Evolutionary conservation across 225 moss, liverwort and hornwort genomes (phyloP).

Genomic region (Bryoerythrophyllum caledonicum): DNA sequence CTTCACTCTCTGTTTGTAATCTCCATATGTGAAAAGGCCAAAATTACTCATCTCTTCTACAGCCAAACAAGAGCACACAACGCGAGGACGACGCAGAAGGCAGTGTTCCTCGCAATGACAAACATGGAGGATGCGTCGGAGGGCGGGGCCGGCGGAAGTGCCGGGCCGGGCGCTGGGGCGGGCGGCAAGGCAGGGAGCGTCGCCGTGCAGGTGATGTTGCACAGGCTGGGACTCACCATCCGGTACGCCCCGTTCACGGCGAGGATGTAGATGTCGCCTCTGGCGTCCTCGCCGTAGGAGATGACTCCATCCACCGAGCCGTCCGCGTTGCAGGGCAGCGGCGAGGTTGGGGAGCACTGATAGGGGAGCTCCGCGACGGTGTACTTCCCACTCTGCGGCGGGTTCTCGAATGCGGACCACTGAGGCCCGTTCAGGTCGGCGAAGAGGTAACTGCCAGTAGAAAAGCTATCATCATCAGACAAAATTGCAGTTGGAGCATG

Average conservation of each 20-base stretch:
- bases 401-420: slow-evolving; percentile 68
- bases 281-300: slow-evolving; percentile 64
- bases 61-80: slow-evolving; percentile 45
- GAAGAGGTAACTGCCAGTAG: slow-evolving; percentile 64
- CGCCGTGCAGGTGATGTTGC: slow-evolving; percentile 29
- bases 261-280: slow-evolving; percentile 60
- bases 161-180: slow-evolving; percentile 13
- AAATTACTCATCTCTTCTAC: neutral
- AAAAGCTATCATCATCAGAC: neutral
- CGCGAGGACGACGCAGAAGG: slow-evolving; percentile 36
- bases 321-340: slow-evolving; percentile 42
- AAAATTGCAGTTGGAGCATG: too few species aligned
- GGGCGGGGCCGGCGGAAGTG: slow-evolving; percentile 12
- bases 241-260: slow-evolving; percentile 62
- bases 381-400: slow-evolving; percentile 63
- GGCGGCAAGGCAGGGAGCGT: neutral
- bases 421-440: slow-evolving; percentile 53
- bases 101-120: slow-evolving; percentile 33
- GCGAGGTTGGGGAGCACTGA: slow-evolving; percentile 53
- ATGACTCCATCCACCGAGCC: slow-evolving; percentile 36
- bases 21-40: neutral
- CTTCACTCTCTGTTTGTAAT: neutral
- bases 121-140: slow-evolving; percentile 38
- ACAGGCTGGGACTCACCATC: slow-evolving; percentile 43
- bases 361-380: slow-evolving; percentile 31